phyloP scores from a whole-genome alignment of 2,329 filamentous ascomycete genomes.

The Bipolaris zeicola region DNA sequence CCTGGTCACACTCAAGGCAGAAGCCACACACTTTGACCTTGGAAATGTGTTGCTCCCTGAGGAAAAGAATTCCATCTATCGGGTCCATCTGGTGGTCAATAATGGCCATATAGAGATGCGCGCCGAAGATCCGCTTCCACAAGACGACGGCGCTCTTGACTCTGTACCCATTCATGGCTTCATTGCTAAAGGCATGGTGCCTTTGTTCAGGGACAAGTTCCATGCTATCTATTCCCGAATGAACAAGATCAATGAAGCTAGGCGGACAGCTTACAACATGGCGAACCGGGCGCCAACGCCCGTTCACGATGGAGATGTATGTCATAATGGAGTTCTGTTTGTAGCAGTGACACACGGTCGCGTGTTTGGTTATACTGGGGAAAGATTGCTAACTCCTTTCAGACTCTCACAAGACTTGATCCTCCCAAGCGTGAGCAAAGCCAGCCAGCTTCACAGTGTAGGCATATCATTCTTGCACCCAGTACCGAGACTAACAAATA shows the following conservation, averaged over 20 bases:
- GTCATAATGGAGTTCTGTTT: background rate
- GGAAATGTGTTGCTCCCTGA: conserved; percentile 37
- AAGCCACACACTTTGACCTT: conserved; percentile 32
- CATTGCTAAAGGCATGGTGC: conserved; percentile 28
- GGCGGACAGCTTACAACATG: conserved; percentile 28
- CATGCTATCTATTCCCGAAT: conserved; percentile 26
- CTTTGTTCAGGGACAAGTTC: conserved; percentile 35
- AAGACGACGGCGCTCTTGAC: conserved; percentile 21
- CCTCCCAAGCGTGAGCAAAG: conserved; percentile 7
- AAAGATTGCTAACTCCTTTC: background rate
- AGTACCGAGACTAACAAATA: background rate
- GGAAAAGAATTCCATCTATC: conserved; percentile 17
- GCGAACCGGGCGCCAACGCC: conserved; percentile 14
- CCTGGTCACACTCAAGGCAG: conserved; percentile 29
- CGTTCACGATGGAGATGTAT: conserved; percentile 34
- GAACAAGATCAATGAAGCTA: conserved; percentile 32
- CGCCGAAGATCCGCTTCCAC: conserved; percentile 24
- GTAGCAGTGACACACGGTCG: no score
- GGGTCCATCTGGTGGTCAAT: conserved; percentile 25
- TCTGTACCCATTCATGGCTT: conserved; percentile 32
- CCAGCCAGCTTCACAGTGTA: conserved; percentile 7
- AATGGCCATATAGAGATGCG: conserved; percentile 27
- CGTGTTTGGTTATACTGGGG: no score
- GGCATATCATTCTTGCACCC: background rate
- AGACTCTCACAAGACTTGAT: conserved; percentile 27